phyloP scores from a whole-genome alignment of 352 stramenopile species.

The Pythium guiyangense region DNA sequence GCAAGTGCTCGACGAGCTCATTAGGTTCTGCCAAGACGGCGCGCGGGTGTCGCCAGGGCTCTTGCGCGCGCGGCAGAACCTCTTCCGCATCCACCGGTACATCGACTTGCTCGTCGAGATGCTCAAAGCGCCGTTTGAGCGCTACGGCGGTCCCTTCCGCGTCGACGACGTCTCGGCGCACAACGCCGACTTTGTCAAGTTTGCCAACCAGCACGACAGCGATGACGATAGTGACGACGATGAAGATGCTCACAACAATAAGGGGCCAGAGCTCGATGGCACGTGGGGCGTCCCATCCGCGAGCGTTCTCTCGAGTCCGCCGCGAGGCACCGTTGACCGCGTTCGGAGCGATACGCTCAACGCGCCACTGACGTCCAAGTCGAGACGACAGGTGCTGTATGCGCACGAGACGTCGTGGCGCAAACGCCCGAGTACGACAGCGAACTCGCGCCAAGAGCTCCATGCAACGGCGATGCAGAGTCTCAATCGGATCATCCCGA shows the following conservation, averaged over 20 bases:
- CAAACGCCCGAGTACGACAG: slow-evolving; percentile 20
- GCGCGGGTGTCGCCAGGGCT: slow-evolving; percentile 20
- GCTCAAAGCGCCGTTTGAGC: slow-evolving; percentile 57
- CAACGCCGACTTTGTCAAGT: slow-evolving; percentile 41
- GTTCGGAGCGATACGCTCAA: neutral
- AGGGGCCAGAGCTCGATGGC: neutral
- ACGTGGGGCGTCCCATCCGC: neutral
- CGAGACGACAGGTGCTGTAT: slow-evolving; percentile 15
- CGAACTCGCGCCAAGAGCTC: slow-evolving; percentile 21
- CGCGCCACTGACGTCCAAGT: neutral
- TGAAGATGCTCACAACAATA: neutral
- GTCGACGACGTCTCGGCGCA: slow-evolving; percentile 50
- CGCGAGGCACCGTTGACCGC: neutral
- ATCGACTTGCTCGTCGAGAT: slow-evolving; percentile 62
- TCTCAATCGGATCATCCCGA: slow-evolving; percentile 50
- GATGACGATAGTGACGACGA: slow-evolving; percentile 16
- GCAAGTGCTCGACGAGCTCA: slow-evolving; percentile 37
- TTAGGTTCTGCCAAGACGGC: slow-evolving; percentile 35
- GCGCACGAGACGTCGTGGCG: slow-evolving; percentile 21
- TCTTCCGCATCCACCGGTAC: slow-evolving; percentile 56
- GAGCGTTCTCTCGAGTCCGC: neutral
- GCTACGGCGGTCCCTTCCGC: slow-evolving; percentile 54
- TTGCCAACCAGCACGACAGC: slow-evolving; percentile 10
- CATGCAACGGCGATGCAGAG: slow-evolving; percentile 40
- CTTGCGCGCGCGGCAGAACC: slow-evolving; percentile 34